A percentile compares a stretch with the other conserved stretches of the same genome.
These are phyloP conservation scores for Crithidia sp. DNA, from an alignment of 208 protist genomes.

Conservation along the genomic window DNA sequence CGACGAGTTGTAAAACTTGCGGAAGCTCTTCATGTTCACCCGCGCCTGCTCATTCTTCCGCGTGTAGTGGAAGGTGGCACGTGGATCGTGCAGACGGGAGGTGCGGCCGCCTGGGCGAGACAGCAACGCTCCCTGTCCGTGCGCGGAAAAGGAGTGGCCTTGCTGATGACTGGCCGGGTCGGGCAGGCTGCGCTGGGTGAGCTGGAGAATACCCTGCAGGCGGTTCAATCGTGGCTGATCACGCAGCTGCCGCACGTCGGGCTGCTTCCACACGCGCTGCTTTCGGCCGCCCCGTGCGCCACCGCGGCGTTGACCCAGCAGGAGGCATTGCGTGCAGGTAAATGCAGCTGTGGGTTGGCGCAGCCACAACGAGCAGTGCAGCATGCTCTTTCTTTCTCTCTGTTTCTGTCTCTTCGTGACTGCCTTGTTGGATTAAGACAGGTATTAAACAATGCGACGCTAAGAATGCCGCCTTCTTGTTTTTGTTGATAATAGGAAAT, in stretches of 20 bases:
- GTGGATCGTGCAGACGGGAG: conserved; percentile 38
- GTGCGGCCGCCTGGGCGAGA: conserved; percentile 59
- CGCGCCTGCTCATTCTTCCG: conserved; percentile 9
- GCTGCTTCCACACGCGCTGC: conserved; percentile 26
- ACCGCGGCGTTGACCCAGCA: background rate
- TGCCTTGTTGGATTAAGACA: background rate
- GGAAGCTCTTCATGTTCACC: conserved; percentile 46
- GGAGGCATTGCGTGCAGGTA: background rate
- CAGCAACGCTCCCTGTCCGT: conserved; percentile 51
- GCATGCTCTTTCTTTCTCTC: conserved; percentile 8
- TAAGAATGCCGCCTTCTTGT: too few species aligned
- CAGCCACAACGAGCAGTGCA: conserved; percentile 29
- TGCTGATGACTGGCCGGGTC: conserved; percentile 38
- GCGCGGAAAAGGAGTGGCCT: conserved; percentile 37
- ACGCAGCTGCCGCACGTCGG: conserved; percentile 21
- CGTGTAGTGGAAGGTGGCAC: conserved; percentile 52
- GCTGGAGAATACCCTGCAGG: conserved; percentile 39
- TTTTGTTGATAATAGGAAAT: too few species aligned
- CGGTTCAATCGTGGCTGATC: conserved; percentile 35
- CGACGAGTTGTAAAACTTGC: conserved; percentile 50
- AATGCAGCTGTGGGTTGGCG: conserved; percentile 10
- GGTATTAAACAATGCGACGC: too few species aligned
- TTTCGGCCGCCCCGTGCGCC: background rate
- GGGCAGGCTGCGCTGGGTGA: conserved; percentile 38
- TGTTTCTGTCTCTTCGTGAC: too few species aligned